A percentile compares a stretch with the other conserved stretches of the same genome.
These are phyloP conservation scores for Mycena olivaceomarginata DNA, from an alignment of 768 basidiomycete genomes.

Conservation along the genomic window DNA sequence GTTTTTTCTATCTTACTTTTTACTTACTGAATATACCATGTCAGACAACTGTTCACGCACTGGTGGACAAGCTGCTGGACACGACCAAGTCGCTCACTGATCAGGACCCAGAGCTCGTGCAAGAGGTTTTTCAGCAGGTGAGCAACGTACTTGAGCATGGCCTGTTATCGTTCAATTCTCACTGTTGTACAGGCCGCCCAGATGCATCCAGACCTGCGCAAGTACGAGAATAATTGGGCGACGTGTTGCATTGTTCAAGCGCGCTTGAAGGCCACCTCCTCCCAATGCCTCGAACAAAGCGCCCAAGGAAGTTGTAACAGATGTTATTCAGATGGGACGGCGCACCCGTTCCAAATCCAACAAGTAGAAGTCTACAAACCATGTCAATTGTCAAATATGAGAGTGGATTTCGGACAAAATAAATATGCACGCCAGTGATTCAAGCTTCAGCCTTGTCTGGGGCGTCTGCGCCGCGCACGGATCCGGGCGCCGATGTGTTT, in stretches of 20 bases:
- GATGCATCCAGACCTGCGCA: slow-evolving; percentile 25
- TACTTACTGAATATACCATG: slow-evolving; percentile 24
- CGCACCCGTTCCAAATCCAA: too few species aligned
- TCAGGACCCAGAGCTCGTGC: slow-evolving; percentile 5
- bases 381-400: too few species aligned
- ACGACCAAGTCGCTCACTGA: slow-evolving; percentile 24
- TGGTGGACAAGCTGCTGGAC: slow-evolving; percentile 31
- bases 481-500: too few species aligned
- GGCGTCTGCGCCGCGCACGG: too few species aligned
- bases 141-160: too few species aligned
- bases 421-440: too few species aligned
- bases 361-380: too few species aligned
- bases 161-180: neutral
- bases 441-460: too few species aligned
- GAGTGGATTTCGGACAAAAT: too few species aligned
- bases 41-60: slow-evolving; percentile 21
- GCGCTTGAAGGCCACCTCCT: slow-evolving; percentile 34
- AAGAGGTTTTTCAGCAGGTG: slow-evolving; percentile 21
- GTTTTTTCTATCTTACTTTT: slow-evolving; percentile 11
- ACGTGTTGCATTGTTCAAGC: slow-evolving; percentile 29
- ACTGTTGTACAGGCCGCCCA: slow-evolving; percentile 30
- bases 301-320: too few species aligned
- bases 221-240: slow-evolving; percentile 32
- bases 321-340: too few species aligned
- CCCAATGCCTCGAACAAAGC: too few species aligned